These are phyloP conservation scores for Fusarium vanettenii DNA, from an alignment of 2,329 filamentous ascomycete species.

Conservation along the genomic window DNA sequence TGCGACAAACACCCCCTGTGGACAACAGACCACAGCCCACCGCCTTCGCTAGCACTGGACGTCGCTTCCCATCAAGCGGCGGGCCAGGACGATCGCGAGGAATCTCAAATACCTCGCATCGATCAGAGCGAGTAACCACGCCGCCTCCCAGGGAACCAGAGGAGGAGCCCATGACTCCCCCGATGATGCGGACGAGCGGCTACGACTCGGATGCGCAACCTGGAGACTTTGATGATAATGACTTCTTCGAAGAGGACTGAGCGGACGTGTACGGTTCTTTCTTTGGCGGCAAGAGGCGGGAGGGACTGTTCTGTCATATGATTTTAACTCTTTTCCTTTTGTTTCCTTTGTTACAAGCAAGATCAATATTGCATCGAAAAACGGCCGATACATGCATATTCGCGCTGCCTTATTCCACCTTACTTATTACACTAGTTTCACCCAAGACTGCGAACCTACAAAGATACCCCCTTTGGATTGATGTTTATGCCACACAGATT, in stretches of 20 bases:
- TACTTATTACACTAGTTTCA: slow-evolving; percentile 43
- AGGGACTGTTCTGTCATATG: slow-evolving; percentile 12
- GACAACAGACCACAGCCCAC: slow-evolving; percentile 63
- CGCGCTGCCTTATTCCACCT: slow-evolving; percentile 14
- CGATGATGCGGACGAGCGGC: slow-evolving; percentile 68
- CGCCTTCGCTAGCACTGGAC: slow-evolving; percentile 70
- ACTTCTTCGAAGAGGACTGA: slow-evolving; percentile 66
- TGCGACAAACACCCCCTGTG: slow-evolving; percentile 69
- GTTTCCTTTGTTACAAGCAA: slow-evolving; percentile 46
- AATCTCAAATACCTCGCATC: slow-evolving; percentile 47
- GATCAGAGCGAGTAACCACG: slow-evolving; percentile 42
- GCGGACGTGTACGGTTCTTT: slow-evolving; percentile 1
- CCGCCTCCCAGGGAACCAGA: slow-evolving; percentile 53
- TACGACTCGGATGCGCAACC: slow-evolving; percentile 72
- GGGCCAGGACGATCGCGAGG: slow-evolving; percentile 39
- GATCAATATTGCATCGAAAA: slow-evolving; percentile 26
- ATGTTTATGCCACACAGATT: slow-evolving; percentile 45
- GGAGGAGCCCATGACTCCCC: slow-evolving; percentile 65
- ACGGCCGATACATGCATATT: slow-evolving; percentile 39
- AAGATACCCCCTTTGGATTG: slow-evolving; percentile 57
- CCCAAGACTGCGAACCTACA: slow-evolving; percentile 52
- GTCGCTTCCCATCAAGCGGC: slow-evolving; percentile 62
- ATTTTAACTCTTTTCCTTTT: slow-evolving; percentile 19
- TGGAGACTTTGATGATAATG: slow-evolving; percentile 69
- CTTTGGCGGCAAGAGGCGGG: slow-evolving; percentile 3